phyloP scores from a whole-genome alignment of 208 protist genomes.

The Zelonia costaricensis region DNA sequence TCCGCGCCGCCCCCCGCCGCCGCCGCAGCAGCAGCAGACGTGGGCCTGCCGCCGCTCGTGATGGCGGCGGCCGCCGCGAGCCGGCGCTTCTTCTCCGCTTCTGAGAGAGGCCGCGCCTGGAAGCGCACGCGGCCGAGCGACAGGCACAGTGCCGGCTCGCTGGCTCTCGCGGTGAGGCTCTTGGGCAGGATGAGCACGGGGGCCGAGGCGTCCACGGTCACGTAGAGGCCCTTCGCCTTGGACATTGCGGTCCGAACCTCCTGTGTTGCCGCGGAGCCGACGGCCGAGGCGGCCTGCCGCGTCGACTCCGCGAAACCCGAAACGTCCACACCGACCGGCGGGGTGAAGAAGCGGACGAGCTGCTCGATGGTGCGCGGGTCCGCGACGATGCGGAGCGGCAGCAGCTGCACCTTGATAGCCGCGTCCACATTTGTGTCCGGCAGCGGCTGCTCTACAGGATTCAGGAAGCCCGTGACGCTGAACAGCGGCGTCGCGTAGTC shows the following conservation, averaged over 20 bases:
- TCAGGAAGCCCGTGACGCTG: constrained; percentile 50
- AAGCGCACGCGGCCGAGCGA: constrained; percentile 75
- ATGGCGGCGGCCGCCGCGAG: constrained; percentile 13
- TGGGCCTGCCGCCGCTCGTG: background rate
- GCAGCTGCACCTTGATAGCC: constrained; percentile 61
- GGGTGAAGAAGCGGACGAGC: constrained; percentile 61
- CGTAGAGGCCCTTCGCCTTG: constrained; percentile 57
- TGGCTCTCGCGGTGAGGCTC: constrained; percentile 33
- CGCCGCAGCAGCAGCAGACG: background rate
- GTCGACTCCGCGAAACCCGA: constrained; percentile 46
- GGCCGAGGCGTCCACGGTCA: constrained; percentile 73
- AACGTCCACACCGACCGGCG: constrained; percentile 65
- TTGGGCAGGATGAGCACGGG: constrained; percentile 76
- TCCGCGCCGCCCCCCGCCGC: background rate
- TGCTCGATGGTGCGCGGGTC: constrained; percentile 64
- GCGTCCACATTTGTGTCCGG: constrained; percentile 68
- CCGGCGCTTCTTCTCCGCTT: constrained; percentile 59
- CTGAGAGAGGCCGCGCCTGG: constrained; percentile 60
- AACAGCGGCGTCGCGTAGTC: constrained; percentile 49
- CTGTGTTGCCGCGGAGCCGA: constrained; percentile 60
- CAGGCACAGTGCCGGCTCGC: constrained; percentile 61
- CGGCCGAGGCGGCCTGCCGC: constrained; percentile 43
- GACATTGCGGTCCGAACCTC: constrained; percentile 65
- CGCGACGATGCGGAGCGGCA: constrained; percentile 74
- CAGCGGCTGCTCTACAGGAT: constrained; percentile 70